A percentile compares a stretch with the other conserved stretches of the same genome.
These are phyloP conservation scores for Glycine tomentella DNA, from an alignment of 306 rosid species.

Conservation along the genomic window DNA sequence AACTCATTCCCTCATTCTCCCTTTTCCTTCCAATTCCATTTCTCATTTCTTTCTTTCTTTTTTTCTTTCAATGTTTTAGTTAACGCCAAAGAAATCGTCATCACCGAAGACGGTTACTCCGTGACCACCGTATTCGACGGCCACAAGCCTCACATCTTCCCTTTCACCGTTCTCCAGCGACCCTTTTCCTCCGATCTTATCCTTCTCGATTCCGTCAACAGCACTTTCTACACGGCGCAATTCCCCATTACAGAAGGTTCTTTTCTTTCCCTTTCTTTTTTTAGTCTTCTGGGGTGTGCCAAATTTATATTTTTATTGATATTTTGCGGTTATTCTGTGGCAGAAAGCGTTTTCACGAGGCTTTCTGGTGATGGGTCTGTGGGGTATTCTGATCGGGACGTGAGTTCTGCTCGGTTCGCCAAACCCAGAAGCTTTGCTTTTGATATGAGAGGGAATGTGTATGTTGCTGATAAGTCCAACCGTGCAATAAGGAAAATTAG, in stretches of 20 bases:
- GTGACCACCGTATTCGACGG: constrained; percentile 73
- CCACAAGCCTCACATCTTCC: constrained; percentile 60
- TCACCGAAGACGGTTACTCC: constrained; percentile 68
- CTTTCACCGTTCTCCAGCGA: constrained; percentile 49
- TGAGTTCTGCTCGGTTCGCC: constrained; percentile 55
- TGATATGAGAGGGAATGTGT: constrained; percentile 67
- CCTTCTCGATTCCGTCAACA: constrained; percentile 59
- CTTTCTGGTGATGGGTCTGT: constrained; percentile 53
- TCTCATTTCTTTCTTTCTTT: not conserved
- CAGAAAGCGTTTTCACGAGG: constrained; percentile 58
- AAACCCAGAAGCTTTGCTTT: constrained; percentile 70
- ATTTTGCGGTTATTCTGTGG: not conserved
- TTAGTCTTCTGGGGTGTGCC: not conserved
- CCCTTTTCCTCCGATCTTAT: constrained; percentile 66
- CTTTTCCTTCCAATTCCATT: not conserved
- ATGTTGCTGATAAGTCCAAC: constrained; percentile 66
- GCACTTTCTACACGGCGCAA: constrained; percentile 60
- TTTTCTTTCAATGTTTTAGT: constrained; percentile 22
- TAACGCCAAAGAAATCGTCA: constrained; percentile 40
- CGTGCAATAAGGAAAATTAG: constrained; percentile 66
- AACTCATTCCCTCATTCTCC: not conserved
- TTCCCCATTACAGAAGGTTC: constrained; percentile 67
- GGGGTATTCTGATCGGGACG: constrained; percentile 72
- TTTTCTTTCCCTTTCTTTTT: not conserved
- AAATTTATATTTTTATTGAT: not conserved